A percentile compares a stretch with the other conserved stretches of the same genome.
Conservation (phyloP, 768 basidiomycete species). For the Solioccasus polychromus region DNA sequence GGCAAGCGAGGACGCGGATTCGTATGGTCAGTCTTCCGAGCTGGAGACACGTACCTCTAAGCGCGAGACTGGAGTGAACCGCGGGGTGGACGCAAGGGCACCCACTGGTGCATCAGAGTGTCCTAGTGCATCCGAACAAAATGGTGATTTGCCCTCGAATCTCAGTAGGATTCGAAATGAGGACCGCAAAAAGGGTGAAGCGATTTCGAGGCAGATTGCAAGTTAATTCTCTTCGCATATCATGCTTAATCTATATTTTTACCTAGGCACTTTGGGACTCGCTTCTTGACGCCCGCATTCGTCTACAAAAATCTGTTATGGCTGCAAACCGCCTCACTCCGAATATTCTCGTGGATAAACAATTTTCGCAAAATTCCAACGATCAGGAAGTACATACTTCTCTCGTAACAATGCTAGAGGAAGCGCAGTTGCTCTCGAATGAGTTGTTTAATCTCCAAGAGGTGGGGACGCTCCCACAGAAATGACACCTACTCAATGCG, state of each 20-base stretch:
- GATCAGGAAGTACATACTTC: constrained; percentile 42
- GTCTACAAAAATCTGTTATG: constrained; percentile 75
- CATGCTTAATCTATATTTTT: constrained; percentile 5
- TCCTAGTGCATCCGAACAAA: constrained; percentile 1
- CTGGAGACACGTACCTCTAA: constrained; percentile 4
- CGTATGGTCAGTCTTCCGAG: constrained; percentile 22
- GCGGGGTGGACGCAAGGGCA: constrained; percentile 5
- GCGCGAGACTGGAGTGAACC: constrained; percentile 13
- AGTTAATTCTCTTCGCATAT: constrained; percentile 28
- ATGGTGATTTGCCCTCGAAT: constrained; percentile 47
- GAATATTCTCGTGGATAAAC: constrained; percentile 20
- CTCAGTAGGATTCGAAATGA: constrained; percentile 61
- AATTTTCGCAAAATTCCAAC: constrained; percentile 30
- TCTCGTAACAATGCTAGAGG: constrained; percentile 53
- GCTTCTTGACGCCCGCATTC: constrained; percentile 87
- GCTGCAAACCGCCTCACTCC: constrained; percentile 64
- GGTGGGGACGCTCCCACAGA: constrained; percentile 36
- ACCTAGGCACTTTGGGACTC: constrained; percentile 78
- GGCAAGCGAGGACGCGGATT: constrained; percentile 13
- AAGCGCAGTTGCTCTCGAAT: constrained; percentile 58
- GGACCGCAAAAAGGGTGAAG: constrained; percentile 79
- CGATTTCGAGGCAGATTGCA: constrained; percentile 81
- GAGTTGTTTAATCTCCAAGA: constrained; percentile 70
- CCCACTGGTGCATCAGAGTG: constrained; percentile 15
- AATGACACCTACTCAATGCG: constrained; percentile 13